These are phyloP conservation scores for Neocatenulostroma microsporum DNA, from an alignment of 2,329 filamentous ascomycete species.

Conservation along the genomic window DNA sequence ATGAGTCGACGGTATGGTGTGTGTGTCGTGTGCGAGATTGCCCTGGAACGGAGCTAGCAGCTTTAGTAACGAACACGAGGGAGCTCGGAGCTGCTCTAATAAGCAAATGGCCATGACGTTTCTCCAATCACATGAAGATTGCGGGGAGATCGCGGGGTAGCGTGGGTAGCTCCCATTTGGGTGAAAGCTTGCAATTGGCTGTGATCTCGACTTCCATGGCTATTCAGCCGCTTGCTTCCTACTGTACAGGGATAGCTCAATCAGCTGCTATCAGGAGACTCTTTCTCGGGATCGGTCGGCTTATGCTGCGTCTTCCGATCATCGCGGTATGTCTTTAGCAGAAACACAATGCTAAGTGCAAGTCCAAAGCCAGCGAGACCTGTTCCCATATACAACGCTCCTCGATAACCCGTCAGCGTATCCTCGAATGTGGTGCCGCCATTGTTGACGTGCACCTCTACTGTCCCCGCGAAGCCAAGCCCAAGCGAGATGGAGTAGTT, in stretches of 20 bases:
- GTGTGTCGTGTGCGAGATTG: too few species aligned
- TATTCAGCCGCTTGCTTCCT: too few species aligned
- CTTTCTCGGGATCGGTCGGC: too few species aligned
- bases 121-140: conserved; percentile 3
- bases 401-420: conserved; percentile 32
- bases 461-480: conserved; percentile 57
- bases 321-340: conserved; percentile 17
- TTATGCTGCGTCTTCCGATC: conserved; percentile 1
- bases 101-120: conserved; percentile 2
- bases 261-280: too few species aligned
- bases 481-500: conserved; percentile 62
- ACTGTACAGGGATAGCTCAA: too few species aligned
- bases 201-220: too few species aligned
- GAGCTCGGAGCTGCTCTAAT: background rate
- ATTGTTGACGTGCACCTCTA: conserved; percentile 44
- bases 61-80: too few species aligned
- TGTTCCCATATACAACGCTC: conserved; percentile 35
- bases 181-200: background rate
- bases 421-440: conserved; percentile 29
- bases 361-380: conserved; percentile 23
- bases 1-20: too few species aligned
- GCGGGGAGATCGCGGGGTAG: conserved; percentile 4
- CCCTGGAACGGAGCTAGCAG: too few species aligned
- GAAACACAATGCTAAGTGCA: conserved; percentile 17
- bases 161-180: conserved; percentile 1